Evolutionary conservation across 78 protist genomes (phyloP).

Genomic region (Dictyostelium capitatum): DNA sequence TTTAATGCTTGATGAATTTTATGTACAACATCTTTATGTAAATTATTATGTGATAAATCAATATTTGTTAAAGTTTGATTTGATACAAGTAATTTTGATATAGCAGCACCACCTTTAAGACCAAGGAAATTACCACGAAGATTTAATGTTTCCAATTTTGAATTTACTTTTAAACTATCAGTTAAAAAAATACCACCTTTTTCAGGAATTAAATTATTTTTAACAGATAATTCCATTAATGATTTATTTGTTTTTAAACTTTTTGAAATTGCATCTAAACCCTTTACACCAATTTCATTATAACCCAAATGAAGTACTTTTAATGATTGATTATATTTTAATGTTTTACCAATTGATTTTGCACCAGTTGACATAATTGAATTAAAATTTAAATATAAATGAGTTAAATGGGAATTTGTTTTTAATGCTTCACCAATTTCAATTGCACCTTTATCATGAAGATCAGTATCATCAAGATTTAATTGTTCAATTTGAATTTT

Average conservation of each 20-base stretch:
- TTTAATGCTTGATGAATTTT: conserved; percentile 11
- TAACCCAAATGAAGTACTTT: conserved; percentile 50
- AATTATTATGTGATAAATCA: conserved; percentile 53
- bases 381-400: conserved; percentile 48
- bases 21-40: conserved; percentile 7
- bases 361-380: conserved; percentile 37
- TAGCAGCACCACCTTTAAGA: conserved; percentile 24
- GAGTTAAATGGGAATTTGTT: background rate
- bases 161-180: conserved; percentile 15
- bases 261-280: conserved; percentile 26
- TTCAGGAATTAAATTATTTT: conserved; percentile 51
- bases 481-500: conserved; percentile 14
- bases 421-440: conserved; percentile 40
- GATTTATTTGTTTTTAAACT: conserved; percentile 32
- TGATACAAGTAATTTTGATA: background rate
- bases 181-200: conserved; percentile 24
- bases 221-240: conserved; percentile 33
- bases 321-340: conserved; percentile 22
- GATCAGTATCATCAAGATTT: conserved; percentile 46
- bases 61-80: conserved; percentile 26
- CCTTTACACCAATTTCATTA: conserved; percentile 51
- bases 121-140: conserved; percentile 60
- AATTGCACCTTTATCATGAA: conserved; percentile 51
- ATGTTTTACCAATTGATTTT: conserved; percentile 36
- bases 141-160: conserved; percentile 24